phyloP scores from a whole-genome alignment of 1,284 basidiomycete species.

The Ceratobasidium sp. region DNA sequence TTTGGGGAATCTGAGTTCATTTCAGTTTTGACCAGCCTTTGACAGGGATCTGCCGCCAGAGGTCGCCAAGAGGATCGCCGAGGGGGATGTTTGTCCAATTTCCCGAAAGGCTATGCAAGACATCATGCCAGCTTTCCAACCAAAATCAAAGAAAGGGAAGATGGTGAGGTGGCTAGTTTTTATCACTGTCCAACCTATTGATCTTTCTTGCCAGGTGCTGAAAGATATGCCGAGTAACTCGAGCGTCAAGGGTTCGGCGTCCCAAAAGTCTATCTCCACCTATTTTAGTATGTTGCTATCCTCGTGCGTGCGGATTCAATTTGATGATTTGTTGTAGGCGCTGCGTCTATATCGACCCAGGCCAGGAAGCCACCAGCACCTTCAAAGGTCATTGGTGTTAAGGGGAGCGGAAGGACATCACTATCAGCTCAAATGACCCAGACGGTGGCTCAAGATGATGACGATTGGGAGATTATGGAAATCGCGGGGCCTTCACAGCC shows the following conservation, averaged over 20 bases:
- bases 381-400: constrained; percentile 29
- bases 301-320: constrained; percentile 37
- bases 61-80: constrained; percentile 68
- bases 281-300: constrained; percentile 28
- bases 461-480: constrained; percentile 42
- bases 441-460: constrained; percentile 25
- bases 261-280: constrained; percentile 45
- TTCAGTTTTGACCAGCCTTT: constrained; percentile 50
- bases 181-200: constrained; percentile 51
- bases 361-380: constrained; percentile 24
- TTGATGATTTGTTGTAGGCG: background rate
- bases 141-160: constrained; percentile 58
- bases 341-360: constrained; percentile 49
- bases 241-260: constrained; percentile 53
- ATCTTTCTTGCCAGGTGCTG: constrained; percentile 55
- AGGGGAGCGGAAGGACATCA: constrained; percentile 34
- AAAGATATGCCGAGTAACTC: constrained; percentile 67
- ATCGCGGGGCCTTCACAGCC: constrained; percentile 27
- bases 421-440: constrained; percentile 29
- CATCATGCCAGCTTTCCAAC: constrained; percentile 76
- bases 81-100: constrained; percentile 83
- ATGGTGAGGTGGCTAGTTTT: constrained; percentile 53
- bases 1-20: constrained; percentile 47
- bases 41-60: constrained; percentile 46
- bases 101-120: constrained; percentile 78